Base-by-base conservation (phyloP, 176 grass and related monocot species). In the Musa acuminata region DNA sequence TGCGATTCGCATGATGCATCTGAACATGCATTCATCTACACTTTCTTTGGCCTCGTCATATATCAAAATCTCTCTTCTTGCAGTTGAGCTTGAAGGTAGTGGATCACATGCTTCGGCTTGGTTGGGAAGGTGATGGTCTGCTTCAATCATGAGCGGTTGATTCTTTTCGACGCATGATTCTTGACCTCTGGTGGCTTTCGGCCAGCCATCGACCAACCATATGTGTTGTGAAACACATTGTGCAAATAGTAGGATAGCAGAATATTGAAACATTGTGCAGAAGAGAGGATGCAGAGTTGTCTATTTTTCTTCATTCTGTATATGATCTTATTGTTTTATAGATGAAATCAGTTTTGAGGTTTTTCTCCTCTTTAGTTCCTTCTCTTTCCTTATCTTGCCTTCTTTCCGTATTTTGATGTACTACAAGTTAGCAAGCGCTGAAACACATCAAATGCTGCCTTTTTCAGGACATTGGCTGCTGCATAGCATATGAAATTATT, bases 51-150 rank as follows among this genome's bases (percentile, higher is more conserved):
- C 71, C 75, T 80, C 11, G 25, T 19, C 20, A 17, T 77, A 52
- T 23, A 76, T 53, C 51, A 53, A 50, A 62, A 49, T 90, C 35
- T 82, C 74, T 80, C 55, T 76, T 78, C 22, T 70, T 92, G 66
- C 86, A 99, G 95, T 81, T 99, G 82, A 99, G 90, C 78, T 83
- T 94, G 78, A 99, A 94, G 90, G 95, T 94, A 57, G 95, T 94
- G 73, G 95, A 99, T 87, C 95, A 99, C 74, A 99, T 99, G 95
- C 88, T 99, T 58, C 91, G 95, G 59, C 95, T 99, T 86, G 95
- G 95, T 72, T 99, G 95, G 90, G 95, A 99, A 87, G 90, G 95
- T 69, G 95, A 93, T 71, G 94, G 95, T 14, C 85, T 99, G 57
- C 95, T 94, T 80, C 84, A 83, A 73, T 86, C 85, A 83, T 86